Evolutionary conservation across 176 grass and related monocot genomes (phyloP).

Genomic region (Phoenix roebelenii): DNA sequence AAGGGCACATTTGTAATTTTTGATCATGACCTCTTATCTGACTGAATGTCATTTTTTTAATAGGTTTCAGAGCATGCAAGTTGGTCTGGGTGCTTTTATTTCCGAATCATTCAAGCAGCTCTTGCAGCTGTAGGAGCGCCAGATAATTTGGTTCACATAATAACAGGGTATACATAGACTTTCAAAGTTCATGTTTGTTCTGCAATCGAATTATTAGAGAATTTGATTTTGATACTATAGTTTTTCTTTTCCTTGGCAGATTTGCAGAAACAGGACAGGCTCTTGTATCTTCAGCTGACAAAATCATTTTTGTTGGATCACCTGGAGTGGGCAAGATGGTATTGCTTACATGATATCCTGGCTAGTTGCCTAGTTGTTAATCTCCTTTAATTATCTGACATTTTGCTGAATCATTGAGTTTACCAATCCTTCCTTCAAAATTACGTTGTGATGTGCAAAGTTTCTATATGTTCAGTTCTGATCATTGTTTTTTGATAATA

Average conservation of each 20-base stretch:
- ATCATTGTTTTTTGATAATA: no score
- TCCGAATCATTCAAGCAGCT: conserved; percentile 91
- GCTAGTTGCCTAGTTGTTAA: conserved; percentile 21
- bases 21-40: no score
- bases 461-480: no score
- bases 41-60: not conserved
- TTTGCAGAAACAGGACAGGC: conserved; percentile 95
- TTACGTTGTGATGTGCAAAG: no score
- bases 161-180: conserved; percentile 61
- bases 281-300: conserved; percentile 92
- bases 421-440: no score
- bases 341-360: conserved; percentile 12
- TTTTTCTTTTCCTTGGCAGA: conserved; percentile 25
- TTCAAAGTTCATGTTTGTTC: conserved; percentile 13
- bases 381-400: not conserved
- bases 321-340: conserved; percentile 96
- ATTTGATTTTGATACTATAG: conserved; percentile 7
- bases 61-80: conserved; percentile 93
- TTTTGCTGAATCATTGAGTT: no score
- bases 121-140: conserved; percentile 91
- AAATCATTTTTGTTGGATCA: conserved; percentile 99
- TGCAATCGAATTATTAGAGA: not conserved
- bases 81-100: conserved; percentile 98
- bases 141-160: conserved; percentile 89
- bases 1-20: no score